Percentiles rank a stretch among this genome's conserved stretches.
These are phyloP conservation scores for Chrysosporium keratinophilum DNA, from an alignment of 2,329 filamentous ascomycete species.

Conservation along the genomic window DNA sequence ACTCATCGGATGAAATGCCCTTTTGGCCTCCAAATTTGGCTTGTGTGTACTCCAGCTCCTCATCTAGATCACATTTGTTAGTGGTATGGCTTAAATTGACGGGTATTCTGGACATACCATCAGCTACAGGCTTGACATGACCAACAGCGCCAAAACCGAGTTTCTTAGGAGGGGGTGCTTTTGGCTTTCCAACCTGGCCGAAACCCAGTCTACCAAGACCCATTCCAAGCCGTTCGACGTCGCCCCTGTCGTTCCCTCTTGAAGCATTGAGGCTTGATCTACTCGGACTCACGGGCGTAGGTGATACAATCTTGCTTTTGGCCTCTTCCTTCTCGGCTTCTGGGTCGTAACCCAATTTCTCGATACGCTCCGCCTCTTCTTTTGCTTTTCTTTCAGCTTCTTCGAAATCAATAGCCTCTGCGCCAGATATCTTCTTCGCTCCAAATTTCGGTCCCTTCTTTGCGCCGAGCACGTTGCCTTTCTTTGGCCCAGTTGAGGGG, in stretches of 20 bases:
- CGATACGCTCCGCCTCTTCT: constrained; percentile 92
- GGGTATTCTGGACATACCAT: constrained; percentile 45
- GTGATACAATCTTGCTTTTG: constrained; percentile 52
- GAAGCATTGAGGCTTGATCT: constrained; percentile 51
- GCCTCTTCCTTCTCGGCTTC: constrained; percentile 60
- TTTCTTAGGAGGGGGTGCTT: constrained; percentile 57
- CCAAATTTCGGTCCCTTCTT: constrained; percentile 79
- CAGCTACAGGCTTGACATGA: constrained; percentile 56
- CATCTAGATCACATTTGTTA: constrained; percentile 37
- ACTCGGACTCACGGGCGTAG: constrained; percentile 63
- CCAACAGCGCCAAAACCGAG: constrained; percentile 81
- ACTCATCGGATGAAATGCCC: constrained; percentile 95
- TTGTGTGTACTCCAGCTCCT: constrained; percentile 73
- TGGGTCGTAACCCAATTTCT: constrained; percentile 89
- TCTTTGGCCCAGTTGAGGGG: constrained; percentile 54
- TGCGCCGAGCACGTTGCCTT: constrained; percentile 72
- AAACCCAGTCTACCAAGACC: constrained; percentile 77
- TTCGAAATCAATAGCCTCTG: constrained; percentile 83
- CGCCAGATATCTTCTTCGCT: constrained; percentile 72
- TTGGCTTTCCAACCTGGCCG: constrained; percentile 64
- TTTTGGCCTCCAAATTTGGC: constrained; percentile 87
- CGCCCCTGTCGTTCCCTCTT: constrained; percentile 50
- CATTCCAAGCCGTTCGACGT: constrained; percentile 85
- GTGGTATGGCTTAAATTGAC: constrained; percentile 12
- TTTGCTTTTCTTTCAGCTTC: constrained; percentile 95